Base-by-base conservation (phyloP, 2,329 filamentous ascomycete species). In the Elsinoe perseae region DNA sequence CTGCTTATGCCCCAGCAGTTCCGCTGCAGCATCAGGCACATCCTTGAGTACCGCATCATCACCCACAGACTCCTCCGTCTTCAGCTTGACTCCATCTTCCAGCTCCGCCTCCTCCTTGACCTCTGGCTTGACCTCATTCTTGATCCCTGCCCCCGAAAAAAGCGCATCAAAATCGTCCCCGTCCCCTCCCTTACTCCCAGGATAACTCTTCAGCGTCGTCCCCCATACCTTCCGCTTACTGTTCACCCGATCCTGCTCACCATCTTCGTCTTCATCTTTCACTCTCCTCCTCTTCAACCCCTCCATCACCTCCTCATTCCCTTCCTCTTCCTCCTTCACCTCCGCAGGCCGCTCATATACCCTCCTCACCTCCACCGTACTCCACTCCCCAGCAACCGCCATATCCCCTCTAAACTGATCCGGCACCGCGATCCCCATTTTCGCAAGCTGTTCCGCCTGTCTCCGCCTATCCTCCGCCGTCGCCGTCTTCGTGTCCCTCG, bases 371-470 rank as follows among this genome's bases (percentile, higher is more conserved):
- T 82, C 77, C 38, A 88, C 80, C 4, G 80, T 82, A 58, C 89
- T 83, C 92, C 92, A 98, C 54, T 95, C 87, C 28, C 93, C 89
- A 3, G 86, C 84, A 75, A 96, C 83, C 4, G 91, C 90, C 81
- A 96, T 83, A 58, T 93, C 88, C 1, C 80, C 77, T 58, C 89
- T 78, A 57, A 89, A 83, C 61, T 87, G 84, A 43, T 88, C 84
- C 0, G 93, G 93, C 55, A 97, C 81, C 46, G 83, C 82, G 50
- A 98, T 83, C 0, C 93, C 93, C 78, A 98, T 80, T 32, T 86
- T 87, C 3, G 86, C 90, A 9, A 98, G 77, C 70, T 97, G 90
- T 61, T 90, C 85, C 65, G 95, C 81, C 72, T 98, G 93, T 56
- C 79, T 80, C 70, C 92, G 92, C 56, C 89, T 76, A 61, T 95